These are phyloP conservation scores for Arabidopsis arenosa DNA, from an alignment of 345 rosid genomes.

Conservation along the genomic window DNA sequence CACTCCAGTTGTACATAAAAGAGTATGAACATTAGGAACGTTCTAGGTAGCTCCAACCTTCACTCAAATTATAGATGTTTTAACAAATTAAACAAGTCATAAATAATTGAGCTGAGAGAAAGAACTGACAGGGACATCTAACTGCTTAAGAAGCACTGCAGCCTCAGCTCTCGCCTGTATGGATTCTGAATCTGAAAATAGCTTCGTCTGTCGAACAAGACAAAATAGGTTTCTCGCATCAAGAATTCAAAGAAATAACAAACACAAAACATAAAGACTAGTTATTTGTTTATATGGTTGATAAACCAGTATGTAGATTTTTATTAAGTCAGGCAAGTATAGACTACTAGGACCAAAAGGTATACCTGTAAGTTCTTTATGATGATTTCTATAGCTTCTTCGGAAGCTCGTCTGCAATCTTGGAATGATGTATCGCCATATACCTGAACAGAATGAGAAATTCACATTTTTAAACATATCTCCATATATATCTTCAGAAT, in stretches of 20 bases:
- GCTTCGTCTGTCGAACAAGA: slow-evolving; percentile 64
- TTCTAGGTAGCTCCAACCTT: slow-evolving; percentile 20
- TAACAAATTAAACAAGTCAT: slow-evolving; percentile 18
- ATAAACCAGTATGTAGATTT: slow-evolving; percentile 23
- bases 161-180: slow-evolving; percentile 98
- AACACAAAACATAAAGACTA: neutral
- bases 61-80: slow-evolving; percentile 23
- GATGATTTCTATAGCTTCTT: slow-evolving; percentile 80
- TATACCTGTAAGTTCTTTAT: slow-evolving; percentile 83
- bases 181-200: slow-evolving; percentile 93
- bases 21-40: slow-evolving; percentile 15
- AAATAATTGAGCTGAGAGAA: slow-evolving; percentile 30
- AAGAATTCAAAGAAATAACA: slow-evolving; percentile 20
- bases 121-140: slow-evolving; percentile 89
- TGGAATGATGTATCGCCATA: slow-evolving; percentile 97
- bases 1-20: slow-evolving; percentile 9
- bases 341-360: slow-evolving; percentile 33
- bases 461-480: slow-evolving; percentile 24
- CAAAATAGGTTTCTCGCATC: slow-evolving; percentile 11
- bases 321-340: neutral
- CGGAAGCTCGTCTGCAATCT: slow-evolving; percentile 97
- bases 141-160: slow-evolving; percentile 89
- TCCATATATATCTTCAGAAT: neutral
- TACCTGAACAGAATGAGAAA: slow-evolving; percentile 56
- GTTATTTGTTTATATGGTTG: slow-evolving; percentile 24